Base-by-base conservation (phyloP, 805 yeast genomes). In the Myxozyma geophila region DNA sequence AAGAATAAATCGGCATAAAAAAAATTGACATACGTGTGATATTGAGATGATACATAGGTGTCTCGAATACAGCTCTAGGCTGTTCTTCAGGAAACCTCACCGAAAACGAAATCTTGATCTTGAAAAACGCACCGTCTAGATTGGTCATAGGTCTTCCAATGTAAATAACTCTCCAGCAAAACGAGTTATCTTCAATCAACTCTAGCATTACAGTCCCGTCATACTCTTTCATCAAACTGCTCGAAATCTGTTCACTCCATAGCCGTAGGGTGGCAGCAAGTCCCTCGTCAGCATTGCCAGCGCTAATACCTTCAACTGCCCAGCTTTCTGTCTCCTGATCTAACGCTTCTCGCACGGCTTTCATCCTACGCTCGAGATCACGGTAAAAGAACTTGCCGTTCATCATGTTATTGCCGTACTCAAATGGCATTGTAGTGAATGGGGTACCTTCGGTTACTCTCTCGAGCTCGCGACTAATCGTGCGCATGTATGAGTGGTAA, bases 81-180 rank as follows among this genome's bases (percentile, higher is more conserved):
- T 56, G 64, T 57, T 56, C 64, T 4, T 41, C 55, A 8, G 64
- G 64, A 33, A 56, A 61, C 15, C 60, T 28, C 17, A 37, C 28
- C 37, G 64, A 61, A 41, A 61, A 48, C 13, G 37, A n/a, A 7
- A 61, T 15, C 43, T 23, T 44, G 19, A 56, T 36, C 15, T 40
- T 33, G 60, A 61, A 61, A 21, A 61, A 36, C 33, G 60, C 64
- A 17, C 64, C 64, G 37, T 61, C 64, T 8, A 61, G 23, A 19
- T 35, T 56, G 17, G 64, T 61, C 60, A 51, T 56, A 1, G 64
- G 64, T 17, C 64, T 47, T 2, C 64, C 64, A 15, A 61, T 47
- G 19, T 56, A 61, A 9, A 47, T 36, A 15, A 61, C n/a, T 39
- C 57, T 50, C 64, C 64, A 61, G 35, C 49, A 40, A 49, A 61